Percentiles rank a stretch among this genome's conserved stretches.
These are phyloP conservation scores for Ophiostoma tasmaniense DNA, from an alignment of 2,329 filamentous ascomycete species.

Conservation along the genomic window DNA sequence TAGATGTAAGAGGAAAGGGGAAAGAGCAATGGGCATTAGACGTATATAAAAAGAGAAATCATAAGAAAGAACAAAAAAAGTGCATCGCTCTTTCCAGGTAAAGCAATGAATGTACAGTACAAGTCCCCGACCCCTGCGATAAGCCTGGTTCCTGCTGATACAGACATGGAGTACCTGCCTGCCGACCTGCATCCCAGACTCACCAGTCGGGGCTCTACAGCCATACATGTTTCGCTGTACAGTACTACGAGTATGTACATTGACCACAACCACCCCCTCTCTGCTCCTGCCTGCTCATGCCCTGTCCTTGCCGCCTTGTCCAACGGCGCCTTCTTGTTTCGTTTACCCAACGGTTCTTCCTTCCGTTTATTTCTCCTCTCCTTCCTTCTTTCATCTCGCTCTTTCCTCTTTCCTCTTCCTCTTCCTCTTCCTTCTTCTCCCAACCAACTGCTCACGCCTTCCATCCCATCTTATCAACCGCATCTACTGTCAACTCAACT, in stretches of 20 bases:
- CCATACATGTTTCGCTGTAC: neutral
- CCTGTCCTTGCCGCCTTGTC: slow-evolving; percentile 2
- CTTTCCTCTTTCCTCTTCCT: neutral
- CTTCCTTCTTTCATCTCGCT: neutral
- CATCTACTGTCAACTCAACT: neutral
- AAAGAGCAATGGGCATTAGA: neutral
- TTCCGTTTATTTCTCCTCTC: slow-evolving; percentile 3
- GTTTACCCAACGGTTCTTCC: neutral
- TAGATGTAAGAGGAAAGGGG: neutral
- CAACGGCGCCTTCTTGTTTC: slow-evolving; percentile 5
- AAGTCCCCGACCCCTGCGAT: neutral
- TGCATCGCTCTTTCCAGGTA: neutral
- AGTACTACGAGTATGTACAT: too few relatives aligned
- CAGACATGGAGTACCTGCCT: too few relatives aligned
- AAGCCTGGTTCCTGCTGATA: neutral
- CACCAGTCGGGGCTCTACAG: neutral
- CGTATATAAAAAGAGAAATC: neutral
- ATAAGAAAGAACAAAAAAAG: neutral
- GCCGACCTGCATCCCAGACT: too few relatives aligned
- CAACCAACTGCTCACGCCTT: neutral
- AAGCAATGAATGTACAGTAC: neutral
- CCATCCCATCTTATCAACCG: neutral
- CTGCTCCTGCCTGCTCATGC: neutral
- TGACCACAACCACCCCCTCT: neutral
- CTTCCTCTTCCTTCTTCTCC: neutral